Evolutionary conservation across 345 rosid genomes (phyloP).

Genomic region (Cardamine chenopodiifolia): DNA sequence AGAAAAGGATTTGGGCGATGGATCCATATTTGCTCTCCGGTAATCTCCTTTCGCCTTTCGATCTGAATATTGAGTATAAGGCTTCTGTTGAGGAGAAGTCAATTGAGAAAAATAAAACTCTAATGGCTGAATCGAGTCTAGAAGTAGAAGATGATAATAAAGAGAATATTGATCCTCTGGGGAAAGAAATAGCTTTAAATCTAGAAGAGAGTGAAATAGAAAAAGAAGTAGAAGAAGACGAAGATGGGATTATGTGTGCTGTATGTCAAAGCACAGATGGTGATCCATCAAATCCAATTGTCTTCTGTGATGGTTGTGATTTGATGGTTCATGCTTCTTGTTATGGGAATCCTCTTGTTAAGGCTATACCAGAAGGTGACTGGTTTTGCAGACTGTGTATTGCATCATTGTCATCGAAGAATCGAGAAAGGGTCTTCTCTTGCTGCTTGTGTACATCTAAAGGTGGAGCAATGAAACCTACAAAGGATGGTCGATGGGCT

Average conservation of each 20-base stretch:
- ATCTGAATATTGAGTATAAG: conserved; percentile 71
- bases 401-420: conserved; percentile 30
- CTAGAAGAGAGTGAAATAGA: neutral
- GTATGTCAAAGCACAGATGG: conserved; percentile 94
- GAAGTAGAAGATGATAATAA: conserved; percentile 26
- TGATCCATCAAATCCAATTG: conserved; percentile 86
- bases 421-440: conserved; percentile 22
- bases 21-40: conserved; percentile 56
- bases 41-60: conserved; percentile 57
- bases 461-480: conserved; percentile 70
- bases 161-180: conserved; percentile 38
- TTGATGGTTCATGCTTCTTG: conserved; percentile 91
- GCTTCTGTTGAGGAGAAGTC: conserved; percentile 42
- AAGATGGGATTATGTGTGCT: conserved; percentile 84
- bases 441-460: conserved; percentile 69
- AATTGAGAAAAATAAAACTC: neutral
- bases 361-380: conserved; percentile 77
- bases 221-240: conserved; percentile 46
- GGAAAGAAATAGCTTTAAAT: conserved; percentile 1
- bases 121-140: conserved; percentile 27
- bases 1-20: conserved; percentile 87
- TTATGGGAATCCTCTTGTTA: conserved; percentile 75
- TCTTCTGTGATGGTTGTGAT: conserved; percentile 94
- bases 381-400: conserved; percentile 75
- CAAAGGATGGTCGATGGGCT: conserved; percentile 68